Conservation (phyloP, 2,329 filamentous ascomycete species). For the Ceratocystis huliohia region DNA sequence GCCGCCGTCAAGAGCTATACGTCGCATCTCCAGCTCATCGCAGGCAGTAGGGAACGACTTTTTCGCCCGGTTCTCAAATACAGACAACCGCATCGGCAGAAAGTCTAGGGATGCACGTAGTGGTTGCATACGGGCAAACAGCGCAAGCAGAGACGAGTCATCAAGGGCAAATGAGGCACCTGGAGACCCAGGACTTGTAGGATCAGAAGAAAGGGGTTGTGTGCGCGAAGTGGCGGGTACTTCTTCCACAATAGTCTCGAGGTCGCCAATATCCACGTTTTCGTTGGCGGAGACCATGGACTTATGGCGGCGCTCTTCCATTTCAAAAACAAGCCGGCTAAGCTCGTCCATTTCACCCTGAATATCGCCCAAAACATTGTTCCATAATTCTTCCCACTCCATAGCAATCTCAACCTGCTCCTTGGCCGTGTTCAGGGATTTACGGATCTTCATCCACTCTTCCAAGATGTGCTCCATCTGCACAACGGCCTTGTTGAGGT, state of each 20-base stretch:
- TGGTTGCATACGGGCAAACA: slow-evolving; percentile 93
- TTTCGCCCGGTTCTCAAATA: slow-evolving; percentile 69
- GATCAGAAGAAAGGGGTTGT: slow-evolving; percentile 44
- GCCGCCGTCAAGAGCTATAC: slow-evolving; percentile 61
- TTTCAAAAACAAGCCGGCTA: slow-evolving; percentile 77
- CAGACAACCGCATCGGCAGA: slow-evolving; percentile 81
- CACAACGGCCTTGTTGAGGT: slow-evolving; percentile 60
- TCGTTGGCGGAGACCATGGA: slow-evolving; percentile 54
- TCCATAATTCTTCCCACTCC: slow-evolving; percentile 99
- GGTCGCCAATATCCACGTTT: slow-evolving; percentile 66
- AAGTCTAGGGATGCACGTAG: slow-evolving; percentile 88
- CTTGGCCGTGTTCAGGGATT: slow-evolving; percentile 65
- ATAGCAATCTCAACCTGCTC: slow-evolving; percentile 90
- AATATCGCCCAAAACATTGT: slow-evolving; percentile 83
- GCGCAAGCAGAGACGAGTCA: slow-evolving; percentile 72
- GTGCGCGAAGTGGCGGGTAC: slow-evolving; percentile 42
- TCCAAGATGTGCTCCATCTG: slow-evolving; percentile 82
- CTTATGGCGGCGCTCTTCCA: slow-evolving; percentile 89
- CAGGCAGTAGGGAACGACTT: slow-evolving; percentile 78
- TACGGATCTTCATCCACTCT: slow-evolving; percentile 75
- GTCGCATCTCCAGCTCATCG: slow-evolving; percentile 68
- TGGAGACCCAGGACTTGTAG: slow-evolving; percentile 48
- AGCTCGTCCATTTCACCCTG: slow-evolving; percentile 74
- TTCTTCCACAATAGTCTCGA: slow-evolving; percentile 89
- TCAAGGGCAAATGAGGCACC: slow-evolving; percentile 52